Conservation (phyloP, 2,329 filamentous ascomycete genomes). For the Paraconiothyrium brasiliense region DNA sequence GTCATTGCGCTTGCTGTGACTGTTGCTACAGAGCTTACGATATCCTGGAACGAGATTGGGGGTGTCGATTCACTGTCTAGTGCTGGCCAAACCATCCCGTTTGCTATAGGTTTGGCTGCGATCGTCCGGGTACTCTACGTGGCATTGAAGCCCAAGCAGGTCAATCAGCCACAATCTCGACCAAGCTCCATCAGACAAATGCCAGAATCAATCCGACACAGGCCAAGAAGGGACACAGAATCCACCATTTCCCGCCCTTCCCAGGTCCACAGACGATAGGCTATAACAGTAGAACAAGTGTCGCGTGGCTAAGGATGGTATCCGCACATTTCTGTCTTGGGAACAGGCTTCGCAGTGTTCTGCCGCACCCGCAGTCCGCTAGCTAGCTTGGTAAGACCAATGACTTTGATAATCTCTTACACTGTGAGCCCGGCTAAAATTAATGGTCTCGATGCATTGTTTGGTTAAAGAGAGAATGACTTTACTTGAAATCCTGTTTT, state of each 20-base stretch:
- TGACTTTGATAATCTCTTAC: too few species aligned
- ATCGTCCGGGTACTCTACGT: constrained; percentile 29
- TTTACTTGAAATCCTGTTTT: too few species aligned
- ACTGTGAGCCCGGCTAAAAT: too few species aligned
- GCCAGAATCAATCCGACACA: background rate
- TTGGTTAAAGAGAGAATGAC: too few species aligned
- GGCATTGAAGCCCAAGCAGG: constrained; percentile 10
- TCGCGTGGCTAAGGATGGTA: background rate
- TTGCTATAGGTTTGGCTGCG: constrained; percentile 26
- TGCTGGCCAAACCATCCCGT: constrained; percentile 32
- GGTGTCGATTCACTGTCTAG: constrained; percentile 22
- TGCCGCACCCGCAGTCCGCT: too few species aligned
- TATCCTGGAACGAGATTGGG: constrained; percentile 31
- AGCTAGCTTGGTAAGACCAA: too few species aligned
- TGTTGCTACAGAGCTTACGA: constrained; percentile 29
- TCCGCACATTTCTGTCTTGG: background rate
- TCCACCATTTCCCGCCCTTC: constrained; percentile 5
- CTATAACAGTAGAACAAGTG: background rate
- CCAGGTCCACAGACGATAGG: background rate
- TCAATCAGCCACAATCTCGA: background rate
- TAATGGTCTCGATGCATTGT: too few species aligned
- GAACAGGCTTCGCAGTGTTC: too few species aligned
- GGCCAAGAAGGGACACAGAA: too few species aligned
- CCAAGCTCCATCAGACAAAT: background rate
- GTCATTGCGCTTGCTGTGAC: constrained; percentile 24